A percentile compares a stretch with the other conserved stretches of the same genome.
phyloP scores from a whole-genome alignment of 1,284 basidiomycete species.

The Inonotus hispidus region DNA sequence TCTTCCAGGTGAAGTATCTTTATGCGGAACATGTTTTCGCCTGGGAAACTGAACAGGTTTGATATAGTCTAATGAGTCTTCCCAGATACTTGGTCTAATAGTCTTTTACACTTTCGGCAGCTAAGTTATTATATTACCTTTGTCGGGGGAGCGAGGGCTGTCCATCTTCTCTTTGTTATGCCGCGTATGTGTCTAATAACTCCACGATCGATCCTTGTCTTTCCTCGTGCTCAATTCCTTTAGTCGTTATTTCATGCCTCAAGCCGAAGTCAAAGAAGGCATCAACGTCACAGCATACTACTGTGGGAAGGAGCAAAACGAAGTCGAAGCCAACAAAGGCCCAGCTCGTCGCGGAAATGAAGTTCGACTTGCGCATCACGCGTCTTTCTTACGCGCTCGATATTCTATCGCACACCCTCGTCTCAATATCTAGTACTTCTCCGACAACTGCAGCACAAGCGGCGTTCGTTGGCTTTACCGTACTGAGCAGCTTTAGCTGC shows the following conservation, averaged over 20 bases:
- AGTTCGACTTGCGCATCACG: constrained; percentile 61
- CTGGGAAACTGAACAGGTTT: constrained; percentile 49
- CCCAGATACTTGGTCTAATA: constrained; percentile 1
- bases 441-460: constrained; percentile 35
- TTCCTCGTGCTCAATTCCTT: constrained; percentile 15
- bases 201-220: neutral
- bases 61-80: neutral
- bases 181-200: constrained; percentile 40
- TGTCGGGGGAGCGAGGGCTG: constrained; percentile 44
- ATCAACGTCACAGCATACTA: constrained; percentile 11
- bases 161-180: constrained; percentile 49
- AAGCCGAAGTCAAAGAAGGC: constrained; percentile 36
- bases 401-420: constrained; percentile 54
- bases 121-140: constrained; percentile 61
- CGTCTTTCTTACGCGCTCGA: constrained; percentile 60
- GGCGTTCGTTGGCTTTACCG: constrained; percentile 52
- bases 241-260: constrained; percentile 41
- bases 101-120: constrained; percentile 25
- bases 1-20: constrained; percentile 56
- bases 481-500: constrained; percentile 52
- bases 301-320: constrained; percentile 18
- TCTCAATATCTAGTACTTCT: constrained; percentile 42
- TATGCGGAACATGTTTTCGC: constrained; percentile 51
- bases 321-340: constrained; percentile 38
- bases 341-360: constrained; percentile 55